Percentiles rank a stretch among this genome's conserved stretches.
phyloP scores from a whole-genome alignment of 495 filamentous ascomycete genomes.

The Podospora conica region DNA sequence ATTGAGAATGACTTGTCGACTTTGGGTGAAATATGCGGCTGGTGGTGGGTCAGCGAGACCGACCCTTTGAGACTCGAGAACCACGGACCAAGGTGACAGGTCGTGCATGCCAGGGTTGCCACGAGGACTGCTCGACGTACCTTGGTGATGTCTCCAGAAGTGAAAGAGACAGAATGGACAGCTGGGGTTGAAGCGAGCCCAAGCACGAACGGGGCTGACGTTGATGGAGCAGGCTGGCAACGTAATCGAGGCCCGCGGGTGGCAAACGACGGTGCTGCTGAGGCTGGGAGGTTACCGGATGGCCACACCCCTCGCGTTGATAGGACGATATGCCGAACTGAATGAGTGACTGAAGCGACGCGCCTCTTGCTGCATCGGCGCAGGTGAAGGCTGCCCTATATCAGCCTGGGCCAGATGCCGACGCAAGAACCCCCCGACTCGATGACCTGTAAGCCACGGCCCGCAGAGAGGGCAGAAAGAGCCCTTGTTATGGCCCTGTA shows the following conservation, averaged over 20 bases:
- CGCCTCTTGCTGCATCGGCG: conserved; percentile 19
- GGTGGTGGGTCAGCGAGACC: neutral
- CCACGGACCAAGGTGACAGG: neutral
- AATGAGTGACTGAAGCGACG: conserved; percentile 1
- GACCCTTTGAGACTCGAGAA: neutral
- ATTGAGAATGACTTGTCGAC: conserved; percentile 42
- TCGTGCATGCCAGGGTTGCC: neutral
- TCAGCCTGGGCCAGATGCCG: conserved; percentile 2
- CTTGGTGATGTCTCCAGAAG: neutral
- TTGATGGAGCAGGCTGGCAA: neutral
- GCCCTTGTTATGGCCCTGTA: conserved; percentile 11
- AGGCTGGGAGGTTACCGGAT: neutral
- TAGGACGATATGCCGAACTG: neutral
- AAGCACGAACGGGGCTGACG: neutral
- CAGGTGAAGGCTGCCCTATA: neutral
- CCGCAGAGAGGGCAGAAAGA: neutral
- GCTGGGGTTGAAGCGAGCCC: neutral
- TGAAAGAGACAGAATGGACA: neutral
- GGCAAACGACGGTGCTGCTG: neutral
- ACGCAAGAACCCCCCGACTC: neutral
- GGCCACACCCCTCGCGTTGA: neutral
- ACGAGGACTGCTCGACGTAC: neutral
- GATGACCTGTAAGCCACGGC: neutral
- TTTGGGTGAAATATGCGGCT: neutral
- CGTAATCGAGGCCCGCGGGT: neutral